Evolutionary conservation across 176 grass and related monocot species (phyloP), one percentile per base, ranked within the genome.

Genomic region (Cymbopogon citratus): DNA sequence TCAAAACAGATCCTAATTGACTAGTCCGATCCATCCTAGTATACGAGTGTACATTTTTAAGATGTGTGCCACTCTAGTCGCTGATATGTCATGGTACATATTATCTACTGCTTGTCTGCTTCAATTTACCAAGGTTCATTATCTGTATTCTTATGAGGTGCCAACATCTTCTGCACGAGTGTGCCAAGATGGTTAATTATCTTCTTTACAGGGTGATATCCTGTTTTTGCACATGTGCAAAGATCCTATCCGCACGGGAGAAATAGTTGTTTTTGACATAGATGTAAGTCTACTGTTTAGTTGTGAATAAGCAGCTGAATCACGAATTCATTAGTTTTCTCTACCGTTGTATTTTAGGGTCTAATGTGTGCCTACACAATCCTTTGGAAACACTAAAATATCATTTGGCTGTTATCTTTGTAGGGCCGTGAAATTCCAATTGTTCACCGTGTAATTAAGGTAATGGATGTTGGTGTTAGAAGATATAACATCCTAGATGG

Each of bases 401-500:
- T 33, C n/a, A 51, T 15, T 61, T 97, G 66, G 9, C 5, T 46
- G 4, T 80, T 82, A 33, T 75, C 12, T 71, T 29, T 89, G 51
- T 46, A 97, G 94, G 91, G 88, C 5, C 81, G 84, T 69, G 88
- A 97, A 66, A 93, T 97, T 74, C 94, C 94, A 73, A 97, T 93
- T 79, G 94, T 97, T 36, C 94, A 93, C 36, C 88, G 91, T 71
- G 89, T 93, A 79, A 93, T 91, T 41, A 97, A 97, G 94, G 91
- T 91, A 86, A 91, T 39, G 27, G 61, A 62, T 65, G 40, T 52
- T 69, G 5, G 25, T 76, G n/a, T n/a, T n/a, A n/a, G n/a, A n/a
- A n/a, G n/a, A n/a, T n/a, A n/a, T n/a, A n/a, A n/a, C n/a, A n/a
- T n/a, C n/a, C n/a, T n/a, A n/a, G n/a, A n/a, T n/a, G n/a, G n/a